Base-by-base conservation (phyloP, 805 yeast genomes). In the Candida succiphila region DNA sequence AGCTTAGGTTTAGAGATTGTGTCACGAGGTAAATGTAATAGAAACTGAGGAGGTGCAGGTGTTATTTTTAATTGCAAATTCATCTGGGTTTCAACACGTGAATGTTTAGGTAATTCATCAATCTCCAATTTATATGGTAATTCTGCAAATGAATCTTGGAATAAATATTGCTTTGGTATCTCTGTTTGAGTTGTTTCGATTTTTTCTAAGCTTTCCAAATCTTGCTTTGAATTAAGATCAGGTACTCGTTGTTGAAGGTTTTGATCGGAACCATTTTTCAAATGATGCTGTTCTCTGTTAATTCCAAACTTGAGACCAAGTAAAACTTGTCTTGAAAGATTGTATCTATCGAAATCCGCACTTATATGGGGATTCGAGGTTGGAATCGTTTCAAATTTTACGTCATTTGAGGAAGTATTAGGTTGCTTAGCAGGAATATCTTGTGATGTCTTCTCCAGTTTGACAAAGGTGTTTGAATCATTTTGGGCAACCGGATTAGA, bases 61-160 rank as follows among this genome's bases (percentile, higher is more conserved):
- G 76, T 67, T 29, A 89, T 61, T 7, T 68, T 53, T 16, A 89
- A 58, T 29, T 69, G 67, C 28, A 94, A 61, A 54, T 86, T 88
- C 51, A 92, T 85, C 59, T 92, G 98, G 13, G 96, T 89, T 58
- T 89, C 98, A 6, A 89, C 98, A 43, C 98, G 72, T 10, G 96
- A 85, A 44, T 75, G 77, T 5, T 72, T 60, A 2, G 96, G 96
- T 29, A 89, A 63, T 33, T 77, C 80, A 7, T 65, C 54, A 1
- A 89, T 61, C 18, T 58, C 52, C 34, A 82, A 42, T 35, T 65
- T 60, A 51, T 70, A 76, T 1, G 73, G 73, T 33, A 69, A 57
- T 4, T 51, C 44, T 30, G 24, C 32, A 8, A 40, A 45, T 25
- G 49, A 45, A 18, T 36, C 37, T 14, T 40, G 30, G 13, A 44